Conservation (phyloP, 306 rosid species). For the Luffa aegyptiaca region DNA sequence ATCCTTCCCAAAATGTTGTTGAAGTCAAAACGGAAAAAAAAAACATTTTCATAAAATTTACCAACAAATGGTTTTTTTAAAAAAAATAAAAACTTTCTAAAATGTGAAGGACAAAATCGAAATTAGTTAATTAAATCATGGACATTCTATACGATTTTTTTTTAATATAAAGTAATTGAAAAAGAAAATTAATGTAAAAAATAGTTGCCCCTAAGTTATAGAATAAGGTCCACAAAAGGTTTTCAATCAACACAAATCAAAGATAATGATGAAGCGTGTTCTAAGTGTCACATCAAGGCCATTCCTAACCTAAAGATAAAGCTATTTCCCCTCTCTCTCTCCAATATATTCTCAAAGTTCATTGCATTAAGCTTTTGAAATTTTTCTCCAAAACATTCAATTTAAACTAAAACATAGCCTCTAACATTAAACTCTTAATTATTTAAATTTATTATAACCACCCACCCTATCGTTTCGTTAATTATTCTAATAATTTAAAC, state of each 20-base stretch:
- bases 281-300: not conserved
- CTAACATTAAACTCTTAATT: not conserved
- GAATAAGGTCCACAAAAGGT: conserved; percentile 1
- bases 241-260: conserved; percentile 1
- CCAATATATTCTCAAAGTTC: not conserved
- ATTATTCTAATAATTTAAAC: not conserved
- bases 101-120: not conserved
- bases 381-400: not conserved
- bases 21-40: too few species aligned
- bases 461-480: not conserved
- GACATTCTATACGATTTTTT: not conserved
- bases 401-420: not conserved
- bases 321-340: not conserved
- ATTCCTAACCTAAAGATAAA: not conserved
- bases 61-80: too few species aligned
- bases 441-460: not conserved
- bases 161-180: not conserved
- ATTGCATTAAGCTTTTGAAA: not conserved
- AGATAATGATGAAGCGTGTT: conserved; percentile 14
- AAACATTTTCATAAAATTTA: too few species aligned
- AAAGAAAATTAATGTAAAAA: not conserved
- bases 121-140: not conserved
- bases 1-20: too few species aligned
- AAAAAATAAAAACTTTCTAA: too few species aligned
- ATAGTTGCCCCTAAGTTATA: not conserved